Evolutionary conservation across 176 grass and related monocot genomes (phyloP).

Genomic region (Saccharum officinarum): DNA sequence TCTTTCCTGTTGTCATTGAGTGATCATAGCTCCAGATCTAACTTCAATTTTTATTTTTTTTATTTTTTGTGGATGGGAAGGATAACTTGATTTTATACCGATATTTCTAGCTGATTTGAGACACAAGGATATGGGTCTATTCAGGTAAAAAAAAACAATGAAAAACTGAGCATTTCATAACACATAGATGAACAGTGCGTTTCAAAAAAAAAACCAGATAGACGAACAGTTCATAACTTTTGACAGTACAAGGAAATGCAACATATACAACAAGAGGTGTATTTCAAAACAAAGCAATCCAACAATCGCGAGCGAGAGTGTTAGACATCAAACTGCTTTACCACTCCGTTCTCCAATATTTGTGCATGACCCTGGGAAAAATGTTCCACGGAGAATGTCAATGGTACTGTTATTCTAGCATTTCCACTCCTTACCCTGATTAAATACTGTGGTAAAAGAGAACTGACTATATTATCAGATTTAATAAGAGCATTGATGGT

Average conservation of each 20-base stretch:
- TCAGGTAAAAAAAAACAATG: not conserved
- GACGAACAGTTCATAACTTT: not conserved
- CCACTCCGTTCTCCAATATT: not conserved
- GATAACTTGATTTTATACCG: not conserved
- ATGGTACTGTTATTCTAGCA: too few relatives aligned
- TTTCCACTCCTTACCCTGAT: too few relatives aligned
- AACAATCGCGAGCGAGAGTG: slow-evolving; percentile 19
- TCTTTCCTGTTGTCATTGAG: slow-evolving; percentile 27
- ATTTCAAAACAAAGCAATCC: not conserved
- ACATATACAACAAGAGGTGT: not conserved
- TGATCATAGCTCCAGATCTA: slow-evolving; percentile 41
- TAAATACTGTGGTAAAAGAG: too few relatives aligned
- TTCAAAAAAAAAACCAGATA: not conserved
- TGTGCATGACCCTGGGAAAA: too few relatives aligned
- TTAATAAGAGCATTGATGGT: too few relatives aligned
- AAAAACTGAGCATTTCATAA: not conserved
- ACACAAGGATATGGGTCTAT: not conserved
- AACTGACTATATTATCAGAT: too few relatives aligned
- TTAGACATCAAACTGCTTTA: slow-evolving; percentile 31
- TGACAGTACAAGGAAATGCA: not conserved
- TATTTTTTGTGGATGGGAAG: not conserved
- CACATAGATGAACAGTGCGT: not conserved
- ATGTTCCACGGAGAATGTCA: not conserved
- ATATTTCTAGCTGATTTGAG: not conserved
- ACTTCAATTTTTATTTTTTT: slow-evolving; percentile 8